phyloP scores from a whole-genome alignment of 1,139 yeast species.

The Blastobotrys indianensis region DNA sequence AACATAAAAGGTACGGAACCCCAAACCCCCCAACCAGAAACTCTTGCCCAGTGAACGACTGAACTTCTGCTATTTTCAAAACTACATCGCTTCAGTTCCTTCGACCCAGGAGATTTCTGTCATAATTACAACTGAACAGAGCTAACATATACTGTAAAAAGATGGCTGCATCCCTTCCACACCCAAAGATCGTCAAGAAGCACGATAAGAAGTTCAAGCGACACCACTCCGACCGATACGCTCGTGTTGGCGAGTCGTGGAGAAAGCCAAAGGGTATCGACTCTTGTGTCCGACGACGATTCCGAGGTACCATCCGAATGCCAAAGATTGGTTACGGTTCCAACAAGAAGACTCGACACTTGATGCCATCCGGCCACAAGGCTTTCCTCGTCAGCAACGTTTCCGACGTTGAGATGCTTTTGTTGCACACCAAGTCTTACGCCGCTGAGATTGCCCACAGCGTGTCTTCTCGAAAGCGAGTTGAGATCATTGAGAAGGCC shows the following conservation, averaged over 20 bases:
- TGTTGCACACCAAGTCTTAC: conserved; percentile 95
- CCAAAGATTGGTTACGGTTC: conserved; percentile 99
- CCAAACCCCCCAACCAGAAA: no score
- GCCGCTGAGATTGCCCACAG: conserved; percentile 99
- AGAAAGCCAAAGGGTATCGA: conserved; percentile 99
- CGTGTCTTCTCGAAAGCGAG: conserved; percentile 98
- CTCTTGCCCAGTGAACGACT: no score
- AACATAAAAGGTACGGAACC: no score
- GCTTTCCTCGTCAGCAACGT: conserved; percentile 89
- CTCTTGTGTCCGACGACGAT: conserved; percentile 99
- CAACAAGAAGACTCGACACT: conserved; percentile 96
- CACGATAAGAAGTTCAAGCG: conserved; percentile 95
- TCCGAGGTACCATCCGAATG: conserved; percentile 98
- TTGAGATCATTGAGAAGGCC: conserved; percentile 93
- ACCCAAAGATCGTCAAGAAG: conserved; percentile 99
- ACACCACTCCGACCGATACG: conserved; percentile 99
- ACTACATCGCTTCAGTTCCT: no score
- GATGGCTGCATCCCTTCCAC: conserved; percentile 98
- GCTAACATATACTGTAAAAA: conserved; percentile 15
- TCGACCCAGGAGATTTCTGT: no score
- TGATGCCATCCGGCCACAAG: conserved; percentile 98
- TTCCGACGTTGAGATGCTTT: conserved; percentile 89
- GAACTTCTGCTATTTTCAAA: no score
- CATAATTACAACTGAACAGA: not conserved
- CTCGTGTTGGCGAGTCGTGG: conserved; percentile 98